Base-by-base conservation (phyloP, 768 basidiomycete species). In the Ramaria sp. region DNA sequence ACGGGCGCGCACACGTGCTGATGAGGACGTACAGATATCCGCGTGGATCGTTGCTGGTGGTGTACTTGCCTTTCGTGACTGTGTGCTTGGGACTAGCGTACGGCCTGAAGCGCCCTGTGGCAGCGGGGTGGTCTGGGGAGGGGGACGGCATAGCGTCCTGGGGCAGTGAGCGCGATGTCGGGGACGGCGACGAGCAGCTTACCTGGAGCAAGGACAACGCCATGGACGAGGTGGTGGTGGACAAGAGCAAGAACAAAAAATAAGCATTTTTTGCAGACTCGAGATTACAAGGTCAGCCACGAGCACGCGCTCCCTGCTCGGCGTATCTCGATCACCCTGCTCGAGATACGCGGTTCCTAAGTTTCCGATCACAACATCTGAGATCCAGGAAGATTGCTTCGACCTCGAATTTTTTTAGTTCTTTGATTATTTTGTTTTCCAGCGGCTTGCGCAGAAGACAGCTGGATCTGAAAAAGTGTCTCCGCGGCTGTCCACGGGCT, bases 1-100 rank as follows among this genome's bases (percentile, higher is more conserved):
- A 17, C 22, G 56, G 15, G 57, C 20, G 60, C 38, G 54, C 45
- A n/a, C n/a, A n/a, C n/a, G n/a, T n/a, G n/a, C n/a, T n/a, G n/a
- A n/a, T n/a, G n/a, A n/a, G n/a, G n/a, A 71, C 86, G 63, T 57
- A 91, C 89, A 92, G 90, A 71, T 91, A 92, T 15, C 89, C 89
- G 64, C 89, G 74, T 24, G 88, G 84, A 72, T 92, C 90, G 64
- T 90, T 91, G 71, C 84, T 86, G 30, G 89, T 92, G 67, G 91
- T 92, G 69, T 91, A 92, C 24, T 90, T 79, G 59, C 86, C 86
- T 69, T 88, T 90, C 3, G 83, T 85, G 58, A 91, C 88, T 67
- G 88, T 84, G 69, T 91, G 88, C 62, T 79, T 79, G 2, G 84
- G 73, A 65, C 83, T 87, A 13, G 85, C 81, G 63, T 81, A 90